phyloP scores from a whole-genome alignment of 78 protist species.

The Capsaspora owczarzaki region DNA sequence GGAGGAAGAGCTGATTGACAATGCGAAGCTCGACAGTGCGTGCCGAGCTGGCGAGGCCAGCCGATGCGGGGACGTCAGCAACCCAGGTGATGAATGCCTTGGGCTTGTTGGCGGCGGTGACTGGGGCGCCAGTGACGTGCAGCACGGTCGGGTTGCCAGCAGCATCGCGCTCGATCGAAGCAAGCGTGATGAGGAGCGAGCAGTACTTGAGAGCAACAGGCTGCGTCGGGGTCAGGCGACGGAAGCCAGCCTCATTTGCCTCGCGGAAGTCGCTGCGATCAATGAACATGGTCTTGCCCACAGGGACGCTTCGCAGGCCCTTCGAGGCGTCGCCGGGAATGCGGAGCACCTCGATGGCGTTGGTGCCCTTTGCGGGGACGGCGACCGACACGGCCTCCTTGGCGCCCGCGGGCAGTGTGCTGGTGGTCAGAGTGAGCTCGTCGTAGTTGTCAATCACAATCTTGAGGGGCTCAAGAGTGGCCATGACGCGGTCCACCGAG shows the following conservation, averaged over 20 bases:
- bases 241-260: neutral
- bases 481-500: neutral
- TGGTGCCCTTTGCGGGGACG: no score
- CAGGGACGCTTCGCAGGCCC: neutral
- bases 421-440: neutral
- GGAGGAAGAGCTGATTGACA: conserved; percentile 66
- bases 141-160: neutral
- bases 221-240: neutral
- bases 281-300: neutral
- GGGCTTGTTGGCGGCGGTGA: neutral
- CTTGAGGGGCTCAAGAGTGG: neutral
- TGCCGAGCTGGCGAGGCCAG: neutral
- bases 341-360: neutral
- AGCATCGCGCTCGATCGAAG: neutral
- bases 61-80: neutral
- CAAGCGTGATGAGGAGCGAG: no score
- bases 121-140: neutral
- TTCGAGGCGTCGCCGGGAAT: neutral
- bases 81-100: neutral
- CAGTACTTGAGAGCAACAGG: neutral
- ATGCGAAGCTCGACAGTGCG: conserved; percentile 42
- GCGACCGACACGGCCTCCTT: no score
- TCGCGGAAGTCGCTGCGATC: neutral
- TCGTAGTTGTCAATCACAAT: neutral
- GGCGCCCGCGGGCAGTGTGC: no score